Percentiles rank a stretch among this genome's conserved stretches.
phyloP scores from a whole-genome alignment of 2,329 filamentous ascomycete genomes.

The Hymenoscyphus occultus region DNA sequence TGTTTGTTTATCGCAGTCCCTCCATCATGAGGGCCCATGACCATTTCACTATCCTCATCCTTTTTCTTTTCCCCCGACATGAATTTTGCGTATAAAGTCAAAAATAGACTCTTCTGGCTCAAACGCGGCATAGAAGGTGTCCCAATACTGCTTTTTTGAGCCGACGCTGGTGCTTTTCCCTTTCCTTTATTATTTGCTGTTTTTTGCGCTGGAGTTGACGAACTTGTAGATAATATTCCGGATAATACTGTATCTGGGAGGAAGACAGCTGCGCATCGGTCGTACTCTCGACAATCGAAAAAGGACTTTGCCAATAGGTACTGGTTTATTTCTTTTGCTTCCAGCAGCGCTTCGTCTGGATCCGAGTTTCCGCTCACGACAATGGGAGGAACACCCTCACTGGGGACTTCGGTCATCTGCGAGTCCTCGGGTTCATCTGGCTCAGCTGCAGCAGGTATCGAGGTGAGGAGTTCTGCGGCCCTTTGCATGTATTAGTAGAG shows the following conservation, averaged over 20 bases:
- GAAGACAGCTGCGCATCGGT: conserved; percentile 87
- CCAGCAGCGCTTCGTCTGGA: conserved; percentile 69
- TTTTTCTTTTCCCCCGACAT: conserved; percentile 93
- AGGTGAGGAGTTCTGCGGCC: conserved; percentile 90
- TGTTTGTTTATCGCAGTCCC: conserved; percentile 84
- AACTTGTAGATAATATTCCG: conserved; percentile 52
- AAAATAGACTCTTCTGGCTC: conserved; percentile 89
- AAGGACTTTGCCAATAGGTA: conserved; percentile 90
- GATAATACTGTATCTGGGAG: conserved; percentile 77
- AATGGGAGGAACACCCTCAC: conserved; percentile 48
- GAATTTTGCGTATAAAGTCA: conserved; percentile 89
- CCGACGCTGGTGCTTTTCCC: conserved; percentile 48
- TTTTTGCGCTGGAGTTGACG: conserved; percentile 39
- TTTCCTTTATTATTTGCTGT: conserved; percentile 54
- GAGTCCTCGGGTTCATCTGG: conserved; percentile 54
- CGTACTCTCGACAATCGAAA: conserved; percentile 93
- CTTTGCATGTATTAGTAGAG: conserved; percentile 45
- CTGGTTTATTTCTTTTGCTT: conserved; percentile 74
- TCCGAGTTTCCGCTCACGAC: conserved; percentile 58
- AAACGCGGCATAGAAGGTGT: conserved; percentile 51
- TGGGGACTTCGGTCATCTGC: conserved; percentile 53
- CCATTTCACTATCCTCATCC: conserved; percentile 96
- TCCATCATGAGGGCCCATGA: conserved; percentile 87
- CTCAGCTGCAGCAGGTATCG: conserved; percentile 60
- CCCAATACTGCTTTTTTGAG: conserved; percentile 16